Conservation (phyloP, 2,329 filamentous ascomycete species). For the Ophiostoma populinum region DNA sequence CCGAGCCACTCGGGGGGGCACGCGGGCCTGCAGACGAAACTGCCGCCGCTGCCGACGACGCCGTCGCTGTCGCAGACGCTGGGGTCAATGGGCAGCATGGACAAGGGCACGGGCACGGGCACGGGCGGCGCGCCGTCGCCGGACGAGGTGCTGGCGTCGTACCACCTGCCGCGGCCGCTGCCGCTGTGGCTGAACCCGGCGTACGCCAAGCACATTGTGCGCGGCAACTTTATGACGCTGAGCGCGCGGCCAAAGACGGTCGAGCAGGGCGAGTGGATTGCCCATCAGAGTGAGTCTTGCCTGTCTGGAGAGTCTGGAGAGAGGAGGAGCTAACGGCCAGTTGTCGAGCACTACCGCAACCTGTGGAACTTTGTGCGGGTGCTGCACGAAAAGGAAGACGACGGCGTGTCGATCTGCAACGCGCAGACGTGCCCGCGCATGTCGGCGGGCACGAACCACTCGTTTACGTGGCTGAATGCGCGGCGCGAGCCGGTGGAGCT, state of each 20-base stretch:
- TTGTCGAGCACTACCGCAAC: conserved; percentile 82
- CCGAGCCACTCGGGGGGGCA: neutral
- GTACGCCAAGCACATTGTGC: conserved; percentile 76
- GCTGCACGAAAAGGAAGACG: conserved; percentile 70
- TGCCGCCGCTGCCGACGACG: conserved; percentile 44
- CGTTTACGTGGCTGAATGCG: conserved; percentile 90
- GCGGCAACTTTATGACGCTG: conserved; percentile 93
- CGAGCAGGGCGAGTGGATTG: conserved; percentile 88
- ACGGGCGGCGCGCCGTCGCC: conserved; percentile 22
- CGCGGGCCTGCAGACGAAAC: conserved; percentile 26
- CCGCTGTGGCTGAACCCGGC: conserved; percentile 61
- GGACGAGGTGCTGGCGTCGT: conserved; percentile 39
- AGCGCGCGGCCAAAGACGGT: conserved; percentile 86
- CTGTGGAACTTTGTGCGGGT: conserved; percentile 80
- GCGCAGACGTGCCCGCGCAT: conserved; percentile 70
- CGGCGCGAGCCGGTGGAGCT: conserved; percentile 79
- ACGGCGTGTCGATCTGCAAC: conserved; percentile 68
- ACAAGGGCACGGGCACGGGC: conserved; percentile 22
- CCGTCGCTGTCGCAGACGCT: conserved; percentile 49
- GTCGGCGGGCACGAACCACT: conserved; percentile 88
- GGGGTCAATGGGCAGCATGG: conserved; percentile 31
- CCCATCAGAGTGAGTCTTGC: conserved; percentile 58
- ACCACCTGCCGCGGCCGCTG: conserved; percentile 47
- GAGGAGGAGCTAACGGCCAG: conserved; percentile 31
- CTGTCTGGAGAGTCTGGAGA: too few relatives aligned